Base-by-base conservation (phyloP, 2,329 filamentous ascomycete species). In the Ceratocystis eucalypticola region DNA sequence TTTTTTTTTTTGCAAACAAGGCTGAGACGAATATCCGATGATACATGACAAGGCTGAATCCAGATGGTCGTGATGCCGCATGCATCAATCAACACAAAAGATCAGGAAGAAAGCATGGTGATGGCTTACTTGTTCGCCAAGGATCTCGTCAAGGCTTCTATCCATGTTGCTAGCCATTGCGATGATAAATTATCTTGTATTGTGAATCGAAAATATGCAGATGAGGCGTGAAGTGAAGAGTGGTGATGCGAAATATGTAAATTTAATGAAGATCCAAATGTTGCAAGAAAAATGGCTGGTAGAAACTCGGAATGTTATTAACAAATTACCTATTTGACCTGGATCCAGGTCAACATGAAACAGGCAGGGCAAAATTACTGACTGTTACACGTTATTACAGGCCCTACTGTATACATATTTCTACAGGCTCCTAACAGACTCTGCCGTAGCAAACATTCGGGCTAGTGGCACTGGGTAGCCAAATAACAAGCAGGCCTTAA, bases 91-190 rank as follows among this genome's bases (percentile, higher is more conserved):
- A n/a, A 8, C 22, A 30, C 5, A 37, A n/a, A 30, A 30, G 33
- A 45, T 30, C 12, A 41, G 37, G 37, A 63, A 44, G 25, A 50
- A 7, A 33, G 8, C 37, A 4, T 20, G 28, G n/a, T 33, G 6
- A 6, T 55, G 15, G 20, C 73, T 64, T 73, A 79, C 77, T 72
- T 74, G 77, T 69, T 82, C 80, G 67, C 78, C 79, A 70, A 83
- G 80, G 71, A 83, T 82, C 72, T 83, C 81, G 72, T 83, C 81
- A 41, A 83, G 79, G 67, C 80, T 81, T 70, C 79, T 80, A 70
- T 81, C 80, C 79, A 83, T 80, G 68, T 77, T 78, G 68, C 74
- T 73, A 65, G 74, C 71, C 76, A 77, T 78, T 65, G 48, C 71
- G 67, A 45, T 33, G 37, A 33, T 22, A 17, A 44, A 61, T 44